These are phyloP conservation scores for Colletotrichum musicola DNA, from an alignment of 2,329 filamentous ascomycete genomes.

Conservation along the genomic window DNA sequence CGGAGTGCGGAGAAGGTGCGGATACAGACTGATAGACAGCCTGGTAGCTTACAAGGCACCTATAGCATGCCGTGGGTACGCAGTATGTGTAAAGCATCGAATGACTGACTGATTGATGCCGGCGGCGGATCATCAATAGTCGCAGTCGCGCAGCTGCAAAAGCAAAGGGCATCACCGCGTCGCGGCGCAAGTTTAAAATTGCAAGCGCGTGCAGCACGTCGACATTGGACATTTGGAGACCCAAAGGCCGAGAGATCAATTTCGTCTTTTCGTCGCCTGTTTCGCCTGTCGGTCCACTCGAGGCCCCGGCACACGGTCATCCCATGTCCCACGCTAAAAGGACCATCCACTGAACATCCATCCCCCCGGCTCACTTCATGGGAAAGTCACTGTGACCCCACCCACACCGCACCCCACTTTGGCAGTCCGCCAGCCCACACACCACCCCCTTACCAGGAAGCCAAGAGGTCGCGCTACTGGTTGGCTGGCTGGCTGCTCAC, in stretches of 20 bases:
- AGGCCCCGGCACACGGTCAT: constrained; percentile 28
- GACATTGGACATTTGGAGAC: constrained; percentile 27
- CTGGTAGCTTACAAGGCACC: too few species aligned
- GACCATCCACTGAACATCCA: neutral
- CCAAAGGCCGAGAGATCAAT: constrained; percentile 33
- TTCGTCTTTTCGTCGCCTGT: constrained; percentile 37
- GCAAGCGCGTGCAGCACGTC: constrained; percentile 30
- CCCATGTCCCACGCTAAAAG: constrained; percentile 34
- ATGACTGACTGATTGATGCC: neutral
- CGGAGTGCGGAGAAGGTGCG: too few species aligned
- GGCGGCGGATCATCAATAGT: constrained; percentile 31
- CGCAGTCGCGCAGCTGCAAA: constrained; percentile 17
- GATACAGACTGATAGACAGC: too few species aligned
- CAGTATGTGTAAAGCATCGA: too few species aligned
- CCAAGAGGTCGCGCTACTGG: constrained; percentile 4
- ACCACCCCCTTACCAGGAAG: too few species aligned
- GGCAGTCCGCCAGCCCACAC: neutral
- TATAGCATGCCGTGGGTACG: too few species aligned
- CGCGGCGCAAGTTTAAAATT: constrained; percentile 27
- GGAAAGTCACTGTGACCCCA: too few species aligned
- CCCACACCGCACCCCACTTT: too few species aligned
- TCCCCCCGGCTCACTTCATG: too few species aligned
- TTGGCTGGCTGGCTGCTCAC: constrained; percentile 29
- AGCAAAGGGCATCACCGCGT: constrained; percentile 21
- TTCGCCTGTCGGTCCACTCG: constrained; percentile 33